Percentiles rank a stretch among this genome's conserved stretches.
phyloP scores from a whole-genome alignment of 495 filamentous ascomycete genomes.

The Hyaloscypha finlandica region DNA sequence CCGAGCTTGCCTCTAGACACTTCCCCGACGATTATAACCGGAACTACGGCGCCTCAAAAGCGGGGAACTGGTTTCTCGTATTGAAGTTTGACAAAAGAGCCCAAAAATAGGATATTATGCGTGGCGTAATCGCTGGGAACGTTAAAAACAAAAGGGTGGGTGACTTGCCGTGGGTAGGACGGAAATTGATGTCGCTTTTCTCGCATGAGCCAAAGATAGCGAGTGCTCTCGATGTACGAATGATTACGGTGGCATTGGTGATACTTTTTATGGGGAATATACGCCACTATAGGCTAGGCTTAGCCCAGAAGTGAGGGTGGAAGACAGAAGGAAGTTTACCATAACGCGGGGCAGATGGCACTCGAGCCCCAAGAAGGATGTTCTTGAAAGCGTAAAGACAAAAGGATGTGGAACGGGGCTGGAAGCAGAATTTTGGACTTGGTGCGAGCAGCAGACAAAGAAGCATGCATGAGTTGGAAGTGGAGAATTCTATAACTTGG shows the following conservation, averaged over 20 bases:
- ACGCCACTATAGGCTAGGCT: slow-evolving; percentile 39
- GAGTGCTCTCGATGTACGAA: no score
- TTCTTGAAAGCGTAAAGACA: slow-evolving; percentile 35
- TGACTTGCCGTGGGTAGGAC: slow-evolving; percentile 3
- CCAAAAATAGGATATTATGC: slow-evolving; percentile 15
- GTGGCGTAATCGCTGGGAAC: slow-evolving; percentile 21
- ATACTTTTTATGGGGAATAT: no score
- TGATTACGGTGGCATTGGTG: no score
- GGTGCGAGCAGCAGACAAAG: slow-evolving; percentile 41
- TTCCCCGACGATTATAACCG: not conserved
- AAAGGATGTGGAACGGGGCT: slow-evolving; percentile 46
- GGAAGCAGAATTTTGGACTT: no score
- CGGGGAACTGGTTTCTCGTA: slow-evolving; percentile 38
- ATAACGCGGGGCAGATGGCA: slow-evolving; percentile 45
- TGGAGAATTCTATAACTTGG: no score
- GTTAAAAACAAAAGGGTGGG: slow-evolving; percentile 15
- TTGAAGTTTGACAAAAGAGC: slow-evolving; percentile 29
- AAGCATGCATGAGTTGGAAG: slow-evolving; percentile 12
- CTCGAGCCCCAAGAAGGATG: slow-evolving; percentile 30
- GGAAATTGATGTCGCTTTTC: not conserved
- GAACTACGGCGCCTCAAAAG: slow-evolving; percentile 38
- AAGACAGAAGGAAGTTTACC: slow-evolving; percentile 37
- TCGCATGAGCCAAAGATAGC: slow-evolving; percentile 10
- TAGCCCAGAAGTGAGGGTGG: slow-evolving; percentile 35
- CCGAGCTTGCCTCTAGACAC: slow-evolving; percentile 31